Conservation (phyloP, 2,329 filamentous ascomycete species). For the Fusarium nodosum region DNA sequence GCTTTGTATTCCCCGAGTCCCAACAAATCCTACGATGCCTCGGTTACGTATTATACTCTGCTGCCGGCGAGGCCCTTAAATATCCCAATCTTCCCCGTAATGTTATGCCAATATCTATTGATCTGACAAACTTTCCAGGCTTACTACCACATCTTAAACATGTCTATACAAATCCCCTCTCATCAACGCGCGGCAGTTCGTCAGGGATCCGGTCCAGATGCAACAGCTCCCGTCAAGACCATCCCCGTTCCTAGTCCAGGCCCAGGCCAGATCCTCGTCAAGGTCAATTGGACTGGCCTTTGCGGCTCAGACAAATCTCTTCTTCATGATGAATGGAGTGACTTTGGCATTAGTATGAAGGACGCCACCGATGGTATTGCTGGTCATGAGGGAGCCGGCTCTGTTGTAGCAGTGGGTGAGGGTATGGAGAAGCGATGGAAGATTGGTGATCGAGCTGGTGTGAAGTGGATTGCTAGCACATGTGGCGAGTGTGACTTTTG, state of each 20-base stretch:
- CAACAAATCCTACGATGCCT: not conserved
- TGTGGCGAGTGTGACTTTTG: slow-evolving; percentile 87
- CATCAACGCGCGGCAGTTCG: slow-evolving; percentile 45
- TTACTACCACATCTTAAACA: not conserved
- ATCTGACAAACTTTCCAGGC: rapidly evolving
- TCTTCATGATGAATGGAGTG: slow-evolving; percentile 45
- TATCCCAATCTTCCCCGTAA: not conserved
- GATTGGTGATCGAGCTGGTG: slow-evolving; percentile 83
- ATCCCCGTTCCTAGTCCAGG: slow-evolving; percentile 43
- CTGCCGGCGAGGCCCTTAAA: not conserved
- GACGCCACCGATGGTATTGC: slow-evolving; percentile 63
- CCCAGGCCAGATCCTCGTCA: slow-evolving; percentile 43
- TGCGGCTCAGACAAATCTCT: slow-evolving; percentile 48
- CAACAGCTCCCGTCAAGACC: slow-evolving; percentile 32
- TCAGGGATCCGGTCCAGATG: slow-evolving; percentile 34
- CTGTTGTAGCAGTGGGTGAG: slow-evolving; percentile 83
- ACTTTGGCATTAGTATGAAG: slow-evolving; percentile 44
- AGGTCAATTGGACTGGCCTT: slow-evolving; percentile 45
- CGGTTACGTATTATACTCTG: not conserved
- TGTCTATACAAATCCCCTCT: slow-evolving; percentile 34
- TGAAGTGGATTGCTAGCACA: slow-evolving; percentile 90
- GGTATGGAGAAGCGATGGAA: slow-evolving; percentile 78
- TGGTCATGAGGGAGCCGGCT: slow-evolving; percentile 80
- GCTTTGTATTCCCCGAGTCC: not conserved
- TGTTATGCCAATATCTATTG: too few relatives aligned